Evolutionary conservation across 2,329 filamentous ascomycete genomes (phyloP).

Genomic region (Knufia fluminis): DNA sequence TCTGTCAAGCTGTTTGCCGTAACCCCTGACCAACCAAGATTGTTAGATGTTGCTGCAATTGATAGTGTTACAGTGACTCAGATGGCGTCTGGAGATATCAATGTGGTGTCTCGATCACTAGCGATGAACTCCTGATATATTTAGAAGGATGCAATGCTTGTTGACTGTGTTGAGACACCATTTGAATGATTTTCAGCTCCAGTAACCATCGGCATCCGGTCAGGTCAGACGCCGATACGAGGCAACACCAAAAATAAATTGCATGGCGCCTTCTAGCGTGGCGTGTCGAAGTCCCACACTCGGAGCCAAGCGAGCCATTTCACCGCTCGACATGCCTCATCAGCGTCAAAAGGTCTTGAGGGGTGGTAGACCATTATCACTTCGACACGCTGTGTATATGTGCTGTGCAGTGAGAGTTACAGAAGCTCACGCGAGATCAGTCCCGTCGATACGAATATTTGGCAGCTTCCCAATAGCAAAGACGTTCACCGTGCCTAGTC

Average conservation of each 20-base stretch:
- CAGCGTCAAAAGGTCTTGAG: background rate
- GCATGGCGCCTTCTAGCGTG: background rate
- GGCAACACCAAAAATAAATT: background rate
- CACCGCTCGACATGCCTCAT: background rate
- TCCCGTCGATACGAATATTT: too few relatives aligned
- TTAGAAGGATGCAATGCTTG: background rate
- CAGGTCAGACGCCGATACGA: background rate
- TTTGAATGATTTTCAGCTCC: constrained; percentile 3
- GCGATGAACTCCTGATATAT: background rate
- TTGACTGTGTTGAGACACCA: background rate
- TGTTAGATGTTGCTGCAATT: too few relatives aligned
- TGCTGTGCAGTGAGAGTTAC: too few relatives aligned
- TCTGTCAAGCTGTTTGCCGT: background rate
- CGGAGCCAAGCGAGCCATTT: background rate
- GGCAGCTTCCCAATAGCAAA: too few relatives aligned
- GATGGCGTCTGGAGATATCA: background rate
- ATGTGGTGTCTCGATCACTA: background rate
- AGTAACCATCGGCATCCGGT: constrained; percentile 4
- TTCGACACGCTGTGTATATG: too few relatives aligned
- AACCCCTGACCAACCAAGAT: background rate
- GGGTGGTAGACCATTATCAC: too few relatives aligned
- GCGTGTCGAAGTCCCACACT: background rate
- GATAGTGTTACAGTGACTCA: background rate
- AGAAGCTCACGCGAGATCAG: too few relatives aligned
- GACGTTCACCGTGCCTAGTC: too few relatives aligned